Base-by-base conservation (phyloP, 768 basidiomycete species). In the Macrolepiota dolichaula region DNA sequence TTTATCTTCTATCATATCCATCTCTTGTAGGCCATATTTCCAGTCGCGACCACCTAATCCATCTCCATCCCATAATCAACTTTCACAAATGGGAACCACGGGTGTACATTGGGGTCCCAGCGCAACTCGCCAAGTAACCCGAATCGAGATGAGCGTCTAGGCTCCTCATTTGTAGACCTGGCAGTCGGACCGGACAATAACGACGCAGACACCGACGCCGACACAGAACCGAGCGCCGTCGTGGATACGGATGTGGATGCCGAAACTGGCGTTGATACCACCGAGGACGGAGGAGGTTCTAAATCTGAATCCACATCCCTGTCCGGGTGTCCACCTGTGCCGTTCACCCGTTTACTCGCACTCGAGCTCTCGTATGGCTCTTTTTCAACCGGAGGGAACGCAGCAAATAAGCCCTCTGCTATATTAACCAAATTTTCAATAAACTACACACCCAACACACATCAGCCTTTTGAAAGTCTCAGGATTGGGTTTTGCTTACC, bases 51-150 rank as follows among this genome's bases (percentile, higher is more conserved):
- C 29, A 54, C 9, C 9, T 50, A 50, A 1, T 38, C 35, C 15
- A 4, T 5, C 22, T 37, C 35, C 22, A n/a, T 24, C 32, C 25
- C 17, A n/a, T 11, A n/a, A 22, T 25, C 5, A 57, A 38, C 46
- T 22, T 49, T 15, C 10, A 44, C 35, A 36, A 49, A 49, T 1
- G 59, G 59, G 44, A 61, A 61, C 52, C 59, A 61, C 24, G 59
- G 59, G 22, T 61, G 59, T 10, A 61, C 36, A 36, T 46, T 53
- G 4, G 51, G 51, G 27, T 60, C 59, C 59, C 59, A 60, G 44
- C 29, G 42, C 29, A 61, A 15, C 9, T 49, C 25, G 29, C 29
- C 7, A 32, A 7, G 29, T 32, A 32, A 7, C 7, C 29, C 29
- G 29, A 32, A 32, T 32, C 29, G 29, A 32, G 29, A 32, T 7